Conservation (phyloP, 2,329 filamentous ascomycete genomes). For the Cordyceps javanica region DNA sequence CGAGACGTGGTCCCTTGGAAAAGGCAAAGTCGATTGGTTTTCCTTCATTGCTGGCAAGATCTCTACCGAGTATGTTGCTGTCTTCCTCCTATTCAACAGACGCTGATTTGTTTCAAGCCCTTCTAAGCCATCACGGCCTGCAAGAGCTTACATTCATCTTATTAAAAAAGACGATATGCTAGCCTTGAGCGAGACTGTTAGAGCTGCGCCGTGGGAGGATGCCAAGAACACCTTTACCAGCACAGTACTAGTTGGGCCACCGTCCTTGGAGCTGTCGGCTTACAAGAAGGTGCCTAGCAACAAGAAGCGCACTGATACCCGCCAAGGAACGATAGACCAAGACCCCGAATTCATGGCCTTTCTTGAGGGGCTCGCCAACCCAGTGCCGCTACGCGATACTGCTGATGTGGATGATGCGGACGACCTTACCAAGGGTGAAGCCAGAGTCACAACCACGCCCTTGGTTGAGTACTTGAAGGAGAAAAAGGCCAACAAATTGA, state of each 20-base stretch:
- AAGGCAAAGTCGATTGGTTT: slow-evolving; percentile 80
- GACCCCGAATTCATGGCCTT: slow-evolving; percentile 95
- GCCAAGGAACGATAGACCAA: slow-evolving; percentile 93
- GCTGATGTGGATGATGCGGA: slow-evolving; percentile 36
- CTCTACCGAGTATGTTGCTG: slow-evolving; percentile 66
- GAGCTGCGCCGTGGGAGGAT: slow-evolving; percentile 68
- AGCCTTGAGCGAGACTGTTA: slow-evolving; percentile 63
- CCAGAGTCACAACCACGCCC: slow-evolving; percentile 73
- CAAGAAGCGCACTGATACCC: slow-evolving; percentile 70
- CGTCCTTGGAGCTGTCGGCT: slow-evolving; percentile 72
- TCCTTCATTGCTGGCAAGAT: slow-evolving; percentile 62
- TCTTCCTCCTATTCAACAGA: neutral
- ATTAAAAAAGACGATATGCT: slow-evolving; percentile 63
- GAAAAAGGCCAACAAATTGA: slow-evolving; percentile 74
- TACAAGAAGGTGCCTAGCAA: slow-evolving; percentile 76
- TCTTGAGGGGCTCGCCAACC: slow-evolving; percentile 77
- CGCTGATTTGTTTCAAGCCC: slow-evolving; percentile 43
- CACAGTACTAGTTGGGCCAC: slow-evolving; percentile 68
- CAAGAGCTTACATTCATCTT: slow-evolving; percentile 77
- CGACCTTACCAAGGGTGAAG: slow-evolving; percentile 39
- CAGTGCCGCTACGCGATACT: slow-evolving; percentile 39
- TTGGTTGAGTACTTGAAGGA: slow-evolving; percentile 85
- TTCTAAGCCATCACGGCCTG: slow-evolving; percentile 78
- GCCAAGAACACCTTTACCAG: slow-evolving; percentile 69
- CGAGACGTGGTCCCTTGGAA: slow-evolving; percentile 73